phyloP scores from a whole-genome alignment of 805 yeast genomes.

The Kluyveromyces dobzhanskii region DNA sequence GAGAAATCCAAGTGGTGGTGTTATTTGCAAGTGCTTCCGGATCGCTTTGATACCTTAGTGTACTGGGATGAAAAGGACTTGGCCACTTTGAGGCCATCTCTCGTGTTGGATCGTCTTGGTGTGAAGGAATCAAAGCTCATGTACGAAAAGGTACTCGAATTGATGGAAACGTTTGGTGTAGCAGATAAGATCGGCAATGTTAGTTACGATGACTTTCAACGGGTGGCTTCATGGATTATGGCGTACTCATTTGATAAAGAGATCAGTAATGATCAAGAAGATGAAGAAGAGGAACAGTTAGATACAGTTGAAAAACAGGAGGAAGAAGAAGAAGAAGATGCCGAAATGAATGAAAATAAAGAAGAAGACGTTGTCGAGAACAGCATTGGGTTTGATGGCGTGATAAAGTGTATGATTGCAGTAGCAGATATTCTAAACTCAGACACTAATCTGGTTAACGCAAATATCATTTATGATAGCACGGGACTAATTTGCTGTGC shows the following conservation, averaged over 20 bases:
- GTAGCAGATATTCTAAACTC: slow-evolving; percentile 88
- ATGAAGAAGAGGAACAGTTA: slow-evolving; percentile 19
- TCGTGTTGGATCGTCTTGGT: slow-evolving; percentile 64
- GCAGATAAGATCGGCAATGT: slow-evolving; percentile 31
- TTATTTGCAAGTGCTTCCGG: slow-evolving; percentile 68
- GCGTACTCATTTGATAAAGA: slow-evolving; percentile 87
- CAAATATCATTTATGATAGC: slow-evolving; percentile 47
- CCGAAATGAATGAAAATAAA: slow-evolving; percentile 20
- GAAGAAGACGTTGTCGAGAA: slow-evolving; percentile 30
- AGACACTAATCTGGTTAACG: slow-evolving; percentile 69
- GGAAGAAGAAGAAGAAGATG: slow-evolving; percentile 32
- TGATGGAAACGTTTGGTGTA: slow-evolving; percentile 22
- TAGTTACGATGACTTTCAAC: slow-evolving; percentile 52
- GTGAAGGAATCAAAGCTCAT: slow-evolving; percentile 53
- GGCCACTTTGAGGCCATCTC: slow-evolving; percentile 53
- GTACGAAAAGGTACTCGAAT: slow-evolving; percentile 34
- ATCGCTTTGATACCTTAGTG: slow-evolving; percentile 57
- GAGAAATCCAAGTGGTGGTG: slow-evolving; percentile 52
- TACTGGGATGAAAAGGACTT: slow-evolving; percentile 69
- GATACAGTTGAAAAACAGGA: slow-evolving; percentile 4
- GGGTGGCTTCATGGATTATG: slow-evolving; percentile 74
- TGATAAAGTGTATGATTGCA: slow-evolving; percentile 81
- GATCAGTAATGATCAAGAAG: slow-evolving; percentile 27
- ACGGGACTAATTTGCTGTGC: slow-evolving; percentile 63
- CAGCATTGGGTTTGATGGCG: slow-evolving; percentile 30